Evolutionary conservation across 2,329 filamentous ascomycete genomes (phyloP).

Genomic region (Purpureocillium takamizusanense): DNA sequence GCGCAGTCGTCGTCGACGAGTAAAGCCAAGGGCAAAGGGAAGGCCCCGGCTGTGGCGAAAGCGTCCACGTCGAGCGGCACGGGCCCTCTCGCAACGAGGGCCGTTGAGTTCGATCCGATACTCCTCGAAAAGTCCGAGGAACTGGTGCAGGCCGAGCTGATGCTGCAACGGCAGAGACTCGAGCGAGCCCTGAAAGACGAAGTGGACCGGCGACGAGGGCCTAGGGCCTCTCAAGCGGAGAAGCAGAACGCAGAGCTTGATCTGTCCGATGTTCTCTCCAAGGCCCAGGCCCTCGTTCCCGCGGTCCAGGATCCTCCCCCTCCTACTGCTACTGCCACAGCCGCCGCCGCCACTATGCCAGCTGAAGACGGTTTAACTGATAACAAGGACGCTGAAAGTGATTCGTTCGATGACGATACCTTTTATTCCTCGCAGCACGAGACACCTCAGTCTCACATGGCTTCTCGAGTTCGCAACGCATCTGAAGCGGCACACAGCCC

Average conservation of each 20-base stretch:
- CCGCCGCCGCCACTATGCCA: too few species aligned
- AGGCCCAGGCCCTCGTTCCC: conserved; percentile 63
- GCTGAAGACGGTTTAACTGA: conserved; percentile 37
- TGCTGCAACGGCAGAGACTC: conserved; percentile 70
- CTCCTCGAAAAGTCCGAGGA: conserved; percentile 80
- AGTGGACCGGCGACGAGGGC: conserved; percentile 50
- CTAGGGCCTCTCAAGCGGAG: conserved; percentile 38
- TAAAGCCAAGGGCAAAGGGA: too few species aligned
- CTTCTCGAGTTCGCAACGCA: conserved; percentile 38
- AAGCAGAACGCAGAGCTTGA: conserved; percentile 54
- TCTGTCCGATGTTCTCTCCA: conserved; percentile 62
- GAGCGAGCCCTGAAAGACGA: conserved; percentile 73
- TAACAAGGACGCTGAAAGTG: conserved; percentile 57
- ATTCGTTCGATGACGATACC: conserved; percentile 86
- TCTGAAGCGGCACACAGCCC: conserved; percentile 21
- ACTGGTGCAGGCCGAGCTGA: conserved; percentile 71
- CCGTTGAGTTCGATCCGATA: conserved; percentile 70
- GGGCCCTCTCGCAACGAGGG: conserved; percentile 35
- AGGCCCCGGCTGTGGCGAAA: too few species aligned
- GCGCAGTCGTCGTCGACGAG: too few species aligned
- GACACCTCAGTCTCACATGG: conserved; percentile 51
- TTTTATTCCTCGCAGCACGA: conserved; percentile 94
- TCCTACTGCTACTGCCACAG: too few species aligned
- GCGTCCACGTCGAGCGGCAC: background rate
- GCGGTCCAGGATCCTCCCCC: conserved; percentile 30